Percentiles rank a stretch among this genome's conserved stretches.
Conservation (phyloP, 768 basidiomycete genomes). For the Glaciozyma antarctica region DNA sequence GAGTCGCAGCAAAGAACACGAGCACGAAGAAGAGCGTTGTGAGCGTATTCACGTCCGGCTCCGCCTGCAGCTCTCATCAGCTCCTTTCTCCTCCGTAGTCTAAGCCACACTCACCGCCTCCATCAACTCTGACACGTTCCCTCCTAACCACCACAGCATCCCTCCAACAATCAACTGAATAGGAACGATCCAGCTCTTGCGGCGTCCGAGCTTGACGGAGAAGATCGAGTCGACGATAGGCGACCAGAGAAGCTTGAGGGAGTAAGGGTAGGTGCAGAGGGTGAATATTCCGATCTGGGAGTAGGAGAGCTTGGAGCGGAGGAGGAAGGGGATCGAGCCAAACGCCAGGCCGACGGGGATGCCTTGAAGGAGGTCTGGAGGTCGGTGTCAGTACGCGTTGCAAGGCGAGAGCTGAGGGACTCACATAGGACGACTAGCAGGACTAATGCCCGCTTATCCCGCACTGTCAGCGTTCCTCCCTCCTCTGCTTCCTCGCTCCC, state of each 20-base stretch:
- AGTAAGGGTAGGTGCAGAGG: slow-evolving; percentile 87
- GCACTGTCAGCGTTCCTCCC: slow-evolving; percentile 48
- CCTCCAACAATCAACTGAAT: slow-evolving; percentile 85
- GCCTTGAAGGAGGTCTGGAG: slow-evolving; percentile 56
- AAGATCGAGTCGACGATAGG: slow-evolving; percentile 92
- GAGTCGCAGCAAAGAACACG: slow-evolving; percentile 91
- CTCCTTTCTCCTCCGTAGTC: background rate
- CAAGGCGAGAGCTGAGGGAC: slow-evolving; percentile 39
- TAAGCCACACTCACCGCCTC: slow-evolving; percentile 53
- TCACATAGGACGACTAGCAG: slow-evolving; percentile 77
- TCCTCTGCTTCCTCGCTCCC: slow-evolving; percentile 8
- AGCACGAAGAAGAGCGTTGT: slow-evolving; percentile 78
- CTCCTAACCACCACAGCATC: slow-evolving; percentile 47
- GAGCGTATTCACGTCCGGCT: slow-evolving; percentile 63
- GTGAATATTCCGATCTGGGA: slow-evolving; percentile 92
- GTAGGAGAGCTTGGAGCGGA: slow-evolving; percentile 90
- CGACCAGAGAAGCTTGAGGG: slow-evolving; percentile 92
- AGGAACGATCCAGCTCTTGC: slow-evolving; percentile 98
- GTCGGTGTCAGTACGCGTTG: slow-evolving; percentile 8
- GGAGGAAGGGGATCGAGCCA: slow-evolving; percentile 91
- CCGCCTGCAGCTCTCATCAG: slow-evolving; percentile 50
- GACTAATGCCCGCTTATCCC: slow-evolving; percentile 75
- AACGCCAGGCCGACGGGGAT: slow-evolving; percentile 90
- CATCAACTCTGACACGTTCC: slow-evolving; percentile 62
- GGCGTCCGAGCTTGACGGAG: slow-evolving; percentile 68